phyloP scores from a whole-genome alignment of 768 basidiomycete species.

The Leccinum disarticulatum region DNA sequence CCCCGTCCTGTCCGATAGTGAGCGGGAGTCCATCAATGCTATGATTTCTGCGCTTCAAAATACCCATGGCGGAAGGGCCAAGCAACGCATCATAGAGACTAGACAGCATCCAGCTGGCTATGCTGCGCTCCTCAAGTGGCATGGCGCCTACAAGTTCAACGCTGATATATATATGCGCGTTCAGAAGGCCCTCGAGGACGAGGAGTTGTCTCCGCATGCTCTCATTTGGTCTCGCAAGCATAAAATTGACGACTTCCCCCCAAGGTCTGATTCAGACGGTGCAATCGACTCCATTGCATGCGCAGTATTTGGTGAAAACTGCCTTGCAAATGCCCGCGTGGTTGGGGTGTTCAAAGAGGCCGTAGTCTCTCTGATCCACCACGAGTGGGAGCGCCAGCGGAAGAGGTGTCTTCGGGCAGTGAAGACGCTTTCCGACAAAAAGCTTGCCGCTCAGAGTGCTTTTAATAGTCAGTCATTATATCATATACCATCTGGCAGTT shows the following conservation, averaged over 20 bases:
- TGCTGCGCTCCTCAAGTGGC: constrained; percentile 5
- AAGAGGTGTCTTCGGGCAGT: background rate
- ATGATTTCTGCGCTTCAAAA: constrained; percentile 2
- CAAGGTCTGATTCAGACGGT: background rate
- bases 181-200: constrained; percentile 1
- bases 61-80: background rate
- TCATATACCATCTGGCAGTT: background rate
- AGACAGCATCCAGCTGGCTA: constrained; percentile 4
- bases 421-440: constrained; percentile 1
- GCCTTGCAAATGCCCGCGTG: background rate
- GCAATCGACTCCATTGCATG: constrained; percentile 6
- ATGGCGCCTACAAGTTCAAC: constrained; percentile 3
- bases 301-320: constrained; percentile 7
- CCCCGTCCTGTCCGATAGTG: background rate
- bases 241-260: constrained; percentile 4
- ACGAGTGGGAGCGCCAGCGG: constrained; percentile 8
- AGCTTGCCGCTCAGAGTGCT: background rate
- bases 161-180: background rate
- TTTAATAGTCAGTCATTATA: background rate
- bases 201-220: constrained; percentile 1
- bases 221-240: constrained; percentile 5
- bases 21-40: background rate
- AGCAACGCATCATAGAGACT: constrained; percentile 1
- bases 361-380: background rate
- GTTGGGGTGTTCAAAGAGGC: constrained; percentile 10